These are phyloP conservation scores for Aegilops speltoides DNA, from an alignment of 176 grass and related monocot genomes.

Conservation along the genomic window DNA sequence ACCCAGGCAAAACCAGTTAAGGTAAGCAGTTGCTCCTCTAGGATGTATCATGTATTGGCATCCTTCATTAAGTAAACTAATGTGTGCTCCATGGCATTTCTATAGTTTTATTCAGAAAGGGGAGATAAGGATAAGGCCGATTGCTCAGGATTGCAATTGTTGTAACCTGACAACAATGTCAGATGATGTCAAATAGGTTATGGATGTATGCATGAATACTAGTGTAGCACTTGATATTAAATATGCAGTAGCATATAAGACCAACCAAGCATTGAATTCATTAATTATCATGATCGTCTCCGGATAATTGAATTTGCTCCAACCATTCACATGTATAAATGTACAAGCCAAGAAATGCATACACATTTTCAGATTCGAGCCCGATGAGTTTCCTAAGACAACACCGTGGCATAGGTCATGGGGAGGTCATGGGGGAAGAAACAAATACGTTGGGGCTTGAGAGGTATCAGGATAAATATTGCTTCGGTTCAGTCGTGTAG, in stretches of 20 bases:
- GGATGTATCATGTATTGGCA: background rate
- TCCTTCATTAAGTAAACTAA: background rate
- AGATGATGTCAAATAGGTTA: background rate
- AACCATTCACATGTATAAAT: background rate
- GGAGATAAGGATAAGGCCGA: background rate
- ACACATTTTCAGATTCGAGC: background rate
- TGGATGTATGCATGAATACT: background rate
- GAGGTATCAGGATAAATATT: background rate
- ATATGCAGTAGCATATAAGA: background rate
- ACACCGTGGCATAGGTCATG: background rate
- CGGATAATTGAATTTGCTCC: background rate
- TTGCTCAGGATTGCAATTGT: background rate
- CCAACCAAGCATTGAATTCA: background rate
- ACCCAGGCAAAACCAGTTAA: background rate
- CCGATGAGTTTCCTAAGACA: background rate
- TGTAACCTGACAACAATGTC: background rate
- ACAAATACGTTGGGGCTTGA: background rate
- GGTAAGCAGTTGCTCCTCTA: background rate
- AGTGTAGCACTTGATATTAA: background rate
- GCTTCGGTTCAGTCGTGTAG: background rate
- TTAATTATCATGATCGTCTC: background rate
- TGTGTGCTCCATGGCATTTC: background rate
- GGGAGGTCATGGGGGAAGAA: background rate
- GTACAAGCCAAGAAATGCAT: background rate
- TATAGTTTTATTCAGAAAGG: background rate